Base-by-base conservation (phyloP, 495 filamentous ascomycete genomes). In the Ramalina intermedia region DNA sequence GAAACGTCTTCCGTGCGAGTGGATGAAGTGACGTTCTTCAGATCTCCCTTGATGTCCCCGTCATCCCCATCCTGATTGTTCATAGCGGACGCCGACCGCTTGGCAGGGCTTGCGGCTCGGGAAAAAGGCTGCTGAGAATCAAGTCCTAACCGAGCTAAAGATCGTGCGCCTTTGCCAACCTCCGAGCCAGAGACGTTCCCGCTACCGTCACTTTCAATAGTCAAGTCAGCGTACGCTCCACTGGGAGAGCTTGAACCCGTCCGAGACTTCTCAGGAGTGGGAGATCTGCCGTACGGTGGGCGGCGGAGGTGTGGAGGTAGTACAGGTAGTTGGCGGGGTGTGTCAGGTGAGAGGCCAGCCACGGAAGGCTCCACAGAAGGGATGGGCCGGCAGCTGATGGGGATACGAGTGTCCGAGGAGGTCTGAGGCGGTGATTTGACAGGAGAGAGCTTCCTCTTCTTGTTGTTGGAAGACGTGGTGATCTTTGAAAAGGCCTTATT, bases 201-300 rank as follows among this genome's bases (percentile, higher is more conserved):
- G 40, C 80, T 78, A 54, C 70, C 67, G 50, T 84, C 81, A 53
- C 73, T 73, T 49, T 82, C 75, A 42, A 89, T 67, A 45, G 78
- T 76, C 46, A 89, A 66, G 41, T 77, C 78, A 55, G 82, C 76
- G 73, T 80, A 89, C 55, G 82, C 82, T 53, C 78, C 78, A 57
- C 75, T 79, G 13, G 84, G 81, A 26, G 77, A 84, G 59, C 81
- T 84, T 46, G 78, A 43, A 6, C 48, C 47, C 11, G 55, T 55
- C 40, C 41, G 48, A 35, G 52, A 49, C 16, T 44, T n/a, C 38
- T 57, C 55, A n/a, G 49, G 55, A 13, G 46, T 55, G 29, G 55
- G 55, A 4, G 57, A 57, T n/a, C 55, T 21, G 37, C 51, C 55
- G 29, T 26, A 42, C 26, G 42, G 46, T 35, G 52, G 44, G 20